Percentiles rank a stretch among this genome's conserved stretches.
These are phyloP conservation scores for Starmerella asiatica DNA, from an alignment of 805 yeast genomes.

Conservation along the genomic window DNA sequence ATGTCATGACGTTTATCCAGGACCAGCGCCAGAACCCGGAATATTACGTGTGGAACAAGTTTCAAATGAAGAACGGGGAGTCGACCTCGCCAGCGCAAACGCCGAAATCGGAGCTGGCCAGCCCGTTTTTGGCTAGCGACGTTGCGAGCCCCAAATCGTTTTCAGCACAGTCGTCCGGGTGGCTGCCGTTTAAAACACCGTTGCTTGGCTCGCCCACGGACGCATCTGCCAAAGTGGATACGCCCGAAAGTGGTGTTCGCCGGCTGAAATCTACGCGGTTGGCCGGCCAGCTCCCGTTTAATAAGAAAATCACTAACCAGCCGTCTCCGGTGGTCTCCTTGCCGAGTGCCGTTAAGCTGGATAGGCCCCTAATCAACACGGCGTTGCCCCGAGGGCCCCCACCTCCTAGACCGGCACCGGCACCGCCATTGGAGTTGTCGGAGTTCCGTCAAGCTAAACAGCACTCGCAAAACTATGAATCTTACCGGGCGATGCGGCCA, in stretches of 20 bases:
- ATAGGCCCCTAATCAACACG: background rate
- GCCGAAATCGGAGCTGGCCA: constrained; percentile 7
- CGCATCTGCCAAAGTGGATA: background rate
- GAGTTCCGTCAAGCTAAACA: background rate
- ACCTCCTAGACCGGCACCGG: constrained; percentile 31
- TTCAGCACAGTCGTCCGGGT: too few species aligned
- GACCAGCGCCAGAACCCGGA: constrained; percentile 18
- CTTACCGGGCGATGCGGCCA: constrained; percentile 5
- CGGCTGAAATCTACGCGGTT: constrained; percentile 6
- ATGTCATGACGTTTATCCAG: constrained; percentile 67
- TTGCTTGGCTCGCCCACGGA: background rate
- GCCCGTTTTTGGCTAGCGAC: constrained; percentile 8
- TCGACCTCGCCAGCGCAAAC: background rate
- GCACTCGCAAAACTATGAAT: too few species aligned
- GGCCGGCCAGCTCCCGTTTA: constrained; percentile 2
- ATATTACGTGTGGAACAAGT: constrained; percentile 20
- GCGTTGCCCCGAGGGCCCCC: constrained; percentile 24
- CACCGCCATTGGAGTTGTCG: constrained; percentile 30
- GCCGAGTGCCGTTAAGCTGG: constrained; percentile 1
- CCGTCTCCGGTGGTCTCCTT: constrained; percentile 2
- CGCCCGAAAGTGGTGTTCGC: background rate
- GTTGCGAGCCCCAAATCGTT: too few species aligned
- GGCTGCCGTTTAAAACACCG: background rate
- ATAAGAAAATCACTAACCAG: background rate
- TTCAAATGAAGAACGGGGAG: constrained; percentile 8